These are phyloP conservation scores for Entomortierella chlamydospora DNA, from an alignment of 192 early-diverging fungal genomes.

Conservation along the genomic window DNA sequence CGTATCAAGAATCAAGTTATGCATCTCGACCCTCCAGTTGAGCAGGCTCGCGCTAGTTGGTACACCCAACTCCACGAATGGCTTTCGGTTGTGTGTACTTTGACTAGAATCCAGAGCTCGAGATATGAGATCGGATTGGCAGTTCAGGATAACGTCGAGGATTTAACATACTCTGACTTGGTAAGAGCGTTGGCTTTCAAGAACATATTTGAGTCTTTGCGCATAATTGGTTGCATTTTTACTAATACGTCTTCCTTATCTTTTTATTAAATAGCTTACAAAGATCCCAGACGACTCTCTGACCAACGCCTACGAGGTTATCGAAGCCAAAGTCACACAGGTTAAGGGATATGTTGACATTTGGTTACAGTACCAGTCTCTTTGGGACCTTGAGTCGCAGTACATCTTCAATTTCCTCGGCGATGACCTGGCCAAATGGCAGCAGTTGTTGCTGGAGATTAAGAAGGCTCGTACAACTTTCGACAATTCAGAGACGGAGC, in stretches of 20 bases:
- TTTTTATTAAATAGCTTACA: conserved; percentile 58
- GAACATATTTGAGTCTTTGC: too few species aligned
- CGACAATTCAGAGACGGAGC: conserved; percentile 93
- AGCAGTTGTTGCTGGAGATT: conserved; percentile 93
- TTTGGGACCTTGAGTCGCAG: conserved; percentile 96
- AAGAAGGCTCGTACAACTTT: conserved; percentile 94
- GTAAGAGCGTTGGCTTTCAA: conserved; percentile 15
- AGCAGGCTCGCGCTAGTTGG: conserved; percentile 92
- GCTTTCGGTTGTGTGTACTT: conserved; percentile 88
- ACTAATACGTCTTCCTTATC: too few species aligned
- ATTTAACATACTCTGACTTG: conserved; percentile 74
- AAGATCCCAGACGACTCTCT: conserved; percentile 77
- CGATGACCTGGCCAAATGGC: conserved; percentile 92
- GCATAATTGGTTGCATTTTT: too few species aligned
- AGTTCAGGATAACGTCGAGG: conserved; percentile 67
- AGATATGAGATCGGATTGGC: conserved; percentile 88
- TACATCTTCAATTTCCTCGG: conserved; percentile 86
- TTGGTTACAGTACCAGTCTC: conserved; percentile 98
- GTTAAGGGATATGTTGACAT: conserved; percentile 89
- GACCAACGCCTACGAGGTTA: conserved; percentile 81
- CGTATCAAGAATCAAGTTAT: conserved; percentile 95
- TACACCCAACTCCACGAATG: conserved; percentile 92
- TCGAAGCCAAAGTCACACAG: conserved; percentile 82
- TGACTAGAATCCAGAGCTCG: conserved; percentile 88
- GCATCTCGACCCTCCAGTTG: conserved; percentile 95